Evolutionary conservation across 306 rosid species (phyloP).

Genomic region (Hippophae tibetana): DNA sequence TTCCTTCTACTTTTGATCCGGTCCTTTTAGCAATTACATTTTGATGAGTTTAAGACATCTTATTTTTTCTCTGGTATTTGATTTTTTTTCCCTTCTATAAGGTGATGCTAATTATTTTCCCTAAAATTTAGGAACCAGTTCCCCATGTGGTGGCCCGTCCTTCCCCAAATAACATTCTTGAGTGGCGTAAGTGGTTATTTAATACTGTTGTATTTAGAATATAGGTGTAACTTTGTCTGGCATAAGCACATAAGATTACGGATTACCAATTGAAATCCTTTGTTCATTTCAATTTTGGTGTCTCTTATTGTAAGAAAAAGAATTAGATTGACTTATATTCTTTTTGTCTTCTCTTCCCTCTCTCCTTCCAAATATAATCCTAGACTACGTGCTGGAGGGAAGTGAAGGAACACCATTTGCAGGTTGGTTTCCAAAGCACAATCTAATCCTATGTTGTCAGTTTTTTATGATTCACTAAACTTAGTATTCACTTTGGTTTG

Average conservation of each 20-base stretch:
- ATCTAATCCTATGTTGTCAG: constrained; percentile 4
- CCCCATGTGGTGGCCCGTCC: constrained; percentile 93
- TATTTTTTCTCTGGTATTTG: constrained; percentile 3
- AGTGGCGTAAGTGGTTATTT: constrained; percentile 82
- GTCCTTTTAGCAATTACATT: constrained; percentile 5
- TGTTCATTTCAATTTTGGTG: neutral
- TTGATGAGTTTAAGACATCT: neutral
- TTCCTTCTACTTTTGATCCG: constrained; percentile 7
- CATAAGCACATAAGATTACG: neutral
- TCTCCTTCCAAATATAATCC: neutral
- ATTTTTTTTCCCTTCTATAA: constrained; percentile 1
- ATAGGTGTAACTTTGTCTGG: neutral
- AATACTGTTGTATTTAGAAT: neutral
- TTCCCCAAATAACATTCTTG: constrained; percentile 88
- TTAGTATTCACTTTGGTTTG: neutral
- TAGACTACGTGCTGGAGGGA: constrained; percentile 97
- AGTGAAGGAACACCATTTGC: constrained; percentile 96
- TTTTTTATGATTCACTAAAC: constrained; percentile 2
- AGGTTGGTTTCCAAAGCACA: constrained; percentile 33
- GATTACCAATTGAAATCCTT: neutral
- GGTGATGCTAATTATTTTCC: constrained; percentile 22
- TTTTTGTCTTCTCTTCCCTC: neutral
- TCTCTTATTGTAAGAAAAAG: neutral
- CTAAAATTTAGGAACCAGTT: constrained; percentile 76
- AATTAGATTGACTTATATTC: neutral